Percentiles rank a stretch among this genome's conserved stretches.
phyloP scores from a whole-genome alignment of 2,329 filamentous ascomycete species.

The Blastomyces emzantsi region DNA sequence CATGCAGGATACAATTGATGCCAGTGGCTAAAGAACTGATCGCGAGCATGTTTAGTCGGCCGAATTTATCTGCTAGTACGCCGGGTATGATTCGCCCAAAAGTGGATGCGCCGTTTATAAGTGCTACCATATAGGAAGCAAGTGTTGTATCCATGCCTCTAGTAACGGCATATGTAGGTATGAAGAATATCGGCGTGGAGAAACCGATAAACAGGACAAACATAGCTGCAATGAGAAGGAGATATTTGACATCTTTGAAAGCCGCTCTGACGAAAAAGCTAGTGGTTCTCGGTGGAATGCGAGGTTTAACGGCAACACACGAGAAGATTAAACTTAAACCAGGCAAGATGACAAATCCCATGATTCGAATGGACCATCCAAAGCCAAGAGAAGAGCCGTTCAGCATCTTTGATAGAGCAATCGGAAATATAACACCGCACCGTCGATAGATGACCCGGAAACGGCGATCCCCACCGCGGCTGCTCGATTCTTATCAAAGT shows the following conservation, averaged over 20 bases:
- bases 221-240: conserved; percentile 17
- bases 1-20: conserved; percentile 26
- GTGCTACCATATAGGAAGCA: conserved; percentile 23
- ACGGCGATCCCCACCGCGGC: conserved; percentile 41
- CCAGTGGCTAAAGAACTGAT: conserved; percentile 21
- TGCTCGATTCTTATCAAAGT: conserved; percentile 42
- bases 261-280: conserved; percentile 18
- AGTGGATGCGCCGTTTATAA: conserved; percentile 29
- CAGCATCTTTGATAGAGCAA: conserved; percentile 41
- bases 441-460: conserved; percentile 44
- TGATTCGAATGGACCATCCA: conserved; percentile 45
- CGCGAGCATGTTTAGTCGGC: conserved; percentile 25
- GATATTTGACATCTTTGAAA: conserved; percentile 21
- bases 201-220: conserved; percentile 24
- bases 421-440: conserved; percentile 47
- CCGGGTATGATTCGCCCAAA: conserved; percentile 30
- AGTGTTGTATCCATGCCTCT: conserved; percentile 20
- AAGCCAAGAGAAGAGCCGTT: conserved; percentile 38
- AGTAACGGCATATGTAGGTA: conserved; percentile 22
- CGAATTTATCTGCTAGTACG: conserved; percentile 27
- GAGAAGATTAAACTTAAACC: conserved; percentile 38
- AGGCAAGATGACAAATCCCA: conserved; percentile 45
- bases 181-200: conserved; percentile 27
- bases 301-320: conserved; percentile 20
- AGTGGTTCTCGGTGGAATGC: conserved; percentile 20